Percentiles rank a stretch among this genome's conserved stretches.
phyloP scores from a whole-genome alignment of 192 early-diverging fungal species.

The Entomortierella parvispora region DNA sequence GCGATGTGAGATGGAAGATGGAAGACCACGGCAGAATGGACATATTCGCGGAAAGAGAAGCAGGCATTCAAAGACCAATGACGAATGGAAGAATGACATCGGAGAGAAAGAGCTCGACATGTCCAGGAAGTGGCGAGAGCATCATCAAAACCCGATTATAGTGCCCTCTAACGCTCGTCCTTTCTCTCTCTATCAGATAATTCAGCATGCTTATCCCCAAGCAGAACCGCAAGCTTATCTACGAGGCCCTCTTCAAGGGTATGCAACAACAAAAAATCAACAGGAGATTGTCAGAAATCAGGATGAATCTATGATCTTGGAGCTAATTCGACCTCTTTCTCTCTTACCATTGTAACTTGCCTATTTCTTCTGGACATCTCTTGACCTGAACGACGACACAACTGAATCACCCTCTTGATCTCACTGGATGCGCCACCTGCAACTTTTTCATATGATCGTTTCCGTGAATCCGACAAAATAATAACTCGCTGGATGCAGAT shows the following conservation, averaged over 20 bases:
- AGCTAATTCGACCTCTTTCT: conserved; percentile 9
- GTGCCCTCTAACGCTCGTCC: conserved; percentile 15
- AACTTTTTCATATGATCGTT: too few relatives aligned
- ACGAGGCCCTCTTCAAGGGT: conserved; percentile 92
- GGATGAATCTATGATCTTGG: conserved; percentile 34
- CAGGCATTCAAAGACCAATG: too few relatives aligned
- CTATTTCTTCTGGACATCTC: neutral
- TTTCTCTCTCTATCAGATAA: conserved; percentile 28
- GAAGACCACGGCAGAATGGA: too few relatives aligned
- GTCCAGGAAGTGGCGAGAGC: neutral
- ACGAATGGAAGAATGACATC: conserved; percentile 11
- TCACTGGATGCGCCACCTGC: too few relatives aligned
- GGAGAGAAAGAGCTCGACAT: conserved; percentile 1
- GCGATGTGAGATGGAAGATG: neutral
- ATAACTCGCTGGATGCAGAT: conserved; percentile 71
- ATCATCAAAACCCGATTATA: neutral
- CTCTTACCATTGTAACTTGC: conserved; percentile 44
- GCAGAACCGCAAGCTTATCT: conserved; percentile 96
- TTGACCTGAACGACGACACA: too few relatives aligned
- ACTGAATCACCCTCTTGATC: too few relatives aligned
- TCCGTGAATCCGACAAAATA: too few relatives aligned
- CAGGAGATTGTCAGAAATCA: conserved; percentile 5
- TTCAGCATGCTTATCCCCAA: conserved; percentile 96
- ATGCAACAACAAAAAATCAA: conserved; percentile 27
- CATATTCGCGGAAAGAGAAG: too few relatives aligned